A percentile compares a stretch with the other conserved stretches of the same genome.
These are phyloP conservation scores for Oryza glumipatula DNA, from an alignment of 176 grass and related monocot species.

Conservation along the genomic window DNA sequence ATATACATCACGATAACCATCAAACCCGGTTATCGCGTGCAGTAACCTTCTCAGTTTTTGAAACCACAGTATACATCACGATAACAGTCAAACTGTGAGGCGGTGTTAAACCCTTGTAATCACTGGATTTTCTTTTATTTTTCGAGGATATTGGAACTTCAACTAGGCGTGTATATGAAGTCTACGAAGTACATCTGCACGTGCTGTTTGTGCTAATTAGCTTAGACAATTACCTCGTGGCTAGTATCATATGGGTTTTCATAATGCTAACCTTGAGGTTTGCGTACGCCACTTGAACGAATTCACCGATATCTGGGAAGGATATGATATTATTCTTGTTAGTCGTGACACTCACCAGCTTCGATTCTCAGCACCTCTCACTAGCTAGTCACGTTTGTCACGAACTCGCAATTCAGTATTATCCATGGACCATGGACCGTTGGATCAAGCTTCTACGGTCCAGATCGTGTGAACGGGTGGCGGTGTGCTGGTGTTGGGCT, in stretches of 20 bases:
- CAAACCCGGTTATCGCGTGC: too few relatives aligned
- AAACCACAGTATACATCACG: too few relatives aligned
- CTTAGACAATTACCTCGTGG: not conserved
- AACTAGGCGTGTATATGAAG: not conserved
- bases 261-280: not conserved
- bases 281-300: not conserved
- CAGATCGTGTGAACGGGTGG: too few relatives aligned
- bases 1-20: too few relatives aligned
- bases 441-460: too few relatives aligned
- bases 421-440: too few relatives aligned
- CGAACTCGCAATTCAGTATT: not conserved
- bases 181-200: not conserved
- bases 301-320: not conserved
- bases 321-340: not conserved
- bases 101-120: too few relatives aligned
- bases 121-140: not conserved
- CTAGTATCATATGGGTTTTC: not conserved
- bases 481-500: too few relatives aligned
- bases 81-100: too few relatives aligned
- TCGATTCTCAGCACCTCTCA: not conserved
- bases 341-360: not conserved
- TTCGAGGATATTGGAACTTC: not conserved
- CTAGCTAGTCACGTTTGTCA: not conserved
- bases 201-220: not conserved
- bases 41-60: too few relatives aligned